Percentiles rank a stretch among this genome's conserved stretches.
Conservation (phyloP, 345 rosid species). For the Salix viminalis region DNA sequence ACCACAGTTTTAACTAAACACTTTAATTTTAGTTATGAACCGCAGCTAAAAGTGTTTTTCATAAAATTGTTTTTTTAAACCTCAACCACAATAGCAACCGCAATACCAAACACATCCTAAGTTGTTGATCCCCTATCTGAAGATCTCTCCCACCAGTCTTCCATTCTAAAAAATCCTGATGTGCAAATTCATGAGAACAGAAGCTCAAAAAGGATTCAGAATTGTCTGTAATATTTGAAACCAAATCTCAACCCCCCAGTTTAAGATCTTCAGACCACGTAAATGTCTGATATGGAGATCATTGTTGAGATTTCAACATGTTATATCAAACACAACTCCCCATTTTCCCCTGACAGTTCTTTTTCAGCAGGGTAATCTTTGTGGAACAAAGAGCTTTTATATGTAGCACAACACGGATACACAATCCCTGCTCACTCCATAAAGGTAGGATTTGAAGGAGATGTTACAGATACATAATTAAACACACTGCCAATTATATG, state of each 20-base stretch:
- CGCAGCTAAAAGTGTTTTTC: too few relatives aligned
- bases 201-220: not conserved
- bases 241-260: not conserved
- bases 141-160: constrained; percentile 59
- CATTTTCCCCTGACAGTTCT: not conserved
- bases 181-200: not conserved
- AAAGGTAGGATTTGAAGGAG: not conserved
- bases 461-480: not conserved
- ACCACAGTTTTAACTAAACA: too few relatives aligned
- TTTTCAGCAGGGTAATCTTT: not conserved
- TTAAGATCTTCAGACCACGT: not conserved
- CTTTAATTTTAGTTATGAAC: too few relatives aligned
- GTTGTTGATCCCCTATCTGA: constrained; percentile 56
- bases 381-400: not conserved
- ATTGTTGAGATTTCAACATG: constrained; percentile 5
- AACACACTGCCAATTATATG: too few relatives aligned
- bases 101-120: constrained; percentile 1
- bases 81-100: too few relatives aligned
- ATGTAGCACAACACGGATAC: not conserved
- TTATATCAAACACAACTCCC: constrained; percentile 8
- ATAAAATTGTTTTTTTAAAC: too few relatives aligned
- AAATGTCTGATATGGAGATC: not conserved
- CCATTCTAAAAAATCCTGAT: constrained; percentile 74
- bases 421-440: constrained; percentile 1
- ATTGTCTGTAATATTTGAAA: not conserved